Conservation (phyloP, 345 rosid genomes). For the Acer yangbiense region DNA sequence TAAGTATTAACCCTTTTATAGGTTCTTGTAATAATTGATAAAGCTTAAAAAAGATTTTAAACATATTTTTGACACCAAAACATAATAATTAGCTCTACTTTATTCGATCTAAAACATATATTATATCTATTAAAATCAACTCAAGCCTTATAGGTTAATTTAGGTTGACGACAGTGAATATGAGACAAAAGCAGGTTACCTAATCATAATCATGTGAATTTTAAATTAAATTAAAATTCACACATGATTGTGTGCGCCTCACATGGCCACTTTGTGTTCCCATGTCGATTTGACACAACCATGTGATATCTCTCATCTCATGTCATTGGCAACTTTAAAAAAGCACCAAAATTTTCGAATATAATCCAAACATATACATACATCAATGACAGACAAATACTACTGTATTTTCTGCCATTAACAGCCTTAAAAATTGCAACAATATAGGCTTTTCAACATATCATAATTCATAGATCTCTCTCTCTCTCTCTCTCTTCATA, state of each 20-base stretch:
- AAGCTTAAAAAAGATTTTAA: too few species aligned
- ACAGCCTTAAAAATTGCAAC: not conserved
- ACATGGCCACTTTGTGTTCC: slow-evolving; percentile 20
- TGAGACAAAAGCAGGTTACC: slow-evolving; percentile 12
- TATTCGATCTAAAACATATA: not conserved
- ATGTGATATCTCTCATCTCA: slow-evolving; percentile 9
- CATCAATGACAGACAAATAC: not conserved
- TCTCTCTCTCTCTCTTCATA: too few species aligned
- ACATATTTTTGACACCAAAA: not conserved
- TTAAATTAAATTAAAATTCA: too few species aligned
- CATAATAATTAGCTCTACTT: not conserved
- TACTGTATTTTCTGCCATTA: not conserved
- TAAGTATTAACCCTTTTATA: too few species aligned
- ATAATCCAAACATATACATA: not conserved
- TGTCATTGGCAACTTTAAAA: not conserved
- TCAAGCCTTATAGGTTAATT: too few species aligned
- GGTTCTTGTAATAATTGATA: too few species aligned
- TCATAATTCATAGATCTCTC: too few species aligned
- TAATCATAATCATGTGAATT: too few species aligned
- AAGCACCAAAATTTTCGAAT: not conserved
- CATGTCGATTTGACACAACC: slow-evolving; percentile 17
- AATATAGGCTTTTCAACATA: not conserved
- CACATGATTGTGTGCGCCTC: slow-evolving; percentile 20
- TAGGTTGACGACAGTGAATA: slow-evolving; percentile 14
- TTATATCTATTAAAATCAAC: not conserved